A percentile compares a stretch with the other conserved stretches of the same genome.
Conservation (phyloP, 2,329 filamentous ascomycete species). For the Tolypocladium ophioglossoides region DNA sequence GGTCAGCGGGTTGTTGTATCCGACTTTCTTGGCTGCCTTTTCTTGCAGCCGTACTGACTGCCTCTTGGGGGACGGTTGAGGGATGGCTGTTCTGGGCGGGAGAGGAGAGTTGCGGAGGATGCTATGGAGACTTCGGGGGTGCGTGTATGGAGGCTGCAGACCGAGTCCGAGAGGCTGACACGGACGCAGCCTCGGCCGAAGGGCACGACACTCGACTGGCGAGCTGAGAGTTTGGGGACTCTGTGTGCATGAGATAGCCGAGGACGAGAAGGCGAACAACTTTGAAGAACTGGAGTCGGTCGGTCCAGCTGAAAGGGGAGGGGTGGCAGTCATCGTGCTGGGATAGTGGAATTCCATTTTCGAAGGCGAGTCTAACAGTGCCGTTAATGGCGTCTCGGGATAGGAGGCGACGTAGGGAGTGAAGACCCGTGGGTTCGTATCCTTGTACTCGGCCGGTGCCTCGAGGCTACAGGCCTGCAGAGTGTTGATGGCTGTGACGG, state of each 20-base stretch:
- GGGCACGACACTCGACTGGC: conserved; percentile 8
- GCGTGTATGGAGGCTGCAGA: conserved; percentile 38
- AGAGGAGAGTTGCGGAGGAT: conserved; percentile 58
- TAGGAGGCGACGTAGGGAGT: conserved; percentile 35
- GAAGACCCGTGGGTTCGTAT: conserved; percentile 22
- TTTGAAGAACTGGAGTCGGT: conserved; percentile 29
- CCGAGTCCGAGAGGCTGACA: not conserved
- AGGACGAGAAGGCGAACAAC: conserved; percentile 35
- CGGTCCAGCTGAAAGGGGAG: conserved; percentile 43
- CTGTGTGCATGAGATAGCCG: conserved; percentile 16
- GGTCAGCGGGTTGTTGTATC: conserved; percentile 51
- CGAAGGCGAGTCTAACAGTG: conserved; percentile 37
- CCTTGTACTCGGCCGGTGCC: conserved; percentile 19
- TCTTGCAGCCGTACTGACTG: conserved; percentile 44
- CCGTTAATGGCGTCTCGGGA: conserved; percentile 44
- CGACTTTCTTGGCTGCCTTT: conserved; percentile 44
- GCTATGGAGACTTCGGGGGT: conserved; percentile 48
- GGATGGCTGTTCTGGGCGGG: conserved; percentile 38
- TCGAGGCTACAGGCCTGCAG: conserved; percentile 19
- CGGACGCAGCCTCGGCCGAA: conserved; percentile 3
- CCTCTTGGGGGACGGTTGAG: conserved; percentile 41
- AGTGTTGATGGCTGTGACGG: conserved; percentile 39
- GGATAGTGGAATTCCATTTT: conserved; percentile 37
- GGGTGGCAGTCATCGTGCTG: conserved; percentile 49
- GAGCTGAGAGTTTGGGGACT: not conserved